Conservation (phyloP, 2,329 filamentous ascomycete genomes). For the Ascochyta koolunga region DNA sequence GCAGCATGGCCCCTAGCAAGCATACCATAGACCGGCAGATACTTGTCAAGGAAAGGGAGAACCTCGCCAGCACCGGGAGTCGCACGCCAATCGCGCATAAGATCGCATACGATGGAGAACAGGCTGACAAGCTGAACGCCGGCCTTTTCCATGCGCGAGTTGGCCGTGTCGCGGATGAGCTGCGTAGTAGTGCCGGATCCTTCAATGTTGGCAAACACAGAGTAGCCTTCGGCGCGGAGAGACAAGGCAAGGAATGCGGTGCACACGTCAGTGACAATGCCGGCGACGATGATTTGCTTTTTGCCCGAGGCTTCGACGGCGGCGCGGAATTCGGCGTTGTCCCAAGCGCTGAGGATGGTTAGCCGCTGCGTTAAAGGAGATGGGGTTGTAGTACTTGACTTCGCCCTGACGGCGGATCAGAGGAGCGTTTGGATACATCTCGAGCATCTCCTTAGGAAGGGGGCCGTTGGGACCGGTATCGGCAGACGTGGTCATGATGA, state of each 20-base stretch:
- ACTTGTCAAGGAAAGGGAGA: conserved; percentile 68
- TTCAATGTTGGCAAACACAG: conserved; percentile 75
- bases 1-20: conserved; percentile 67
- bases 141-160: conserved; percentile 69
- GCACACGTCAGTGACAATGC: conserved; percentile 78
- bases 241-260: conserved; percentile 76
- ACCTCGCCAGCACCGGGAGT: conserved; percentile 60
- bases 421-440: conserved; percentile 70
- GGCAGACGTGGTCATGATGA: conserved; percentile 73
- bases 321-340: conserved; percentile 70
- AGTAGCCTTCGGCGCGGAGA: conserved; percentile 72
- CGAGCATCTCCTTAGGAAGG: conserved; percentile 70
- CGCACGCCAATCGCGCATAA: conserved; percentile 74
- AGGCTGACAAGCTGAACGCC: conserved; percentile 69
- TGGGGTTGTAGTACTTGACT: conserved; percentile 58
- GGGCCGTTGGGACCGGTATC: conserved; percentile 73
- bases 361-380: background rate
- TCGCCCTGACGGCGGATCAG: conserved; percentile 72
- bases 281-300: conserved; percentile 73
- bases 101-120: conserved; percentile 69
- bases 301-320: conserved; percentile 70
- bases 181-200: conserved; percentile 70
- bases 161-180: conserved; percentile 67
- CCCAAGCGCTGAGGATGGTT: conserved; percentile 64
- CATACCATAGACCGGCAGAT: conserved; percentile 69